phyloP scores from a whole-genome alignment of 371 early-diverging fungal species.

The Apophysomyces ossiformis region DNA sequence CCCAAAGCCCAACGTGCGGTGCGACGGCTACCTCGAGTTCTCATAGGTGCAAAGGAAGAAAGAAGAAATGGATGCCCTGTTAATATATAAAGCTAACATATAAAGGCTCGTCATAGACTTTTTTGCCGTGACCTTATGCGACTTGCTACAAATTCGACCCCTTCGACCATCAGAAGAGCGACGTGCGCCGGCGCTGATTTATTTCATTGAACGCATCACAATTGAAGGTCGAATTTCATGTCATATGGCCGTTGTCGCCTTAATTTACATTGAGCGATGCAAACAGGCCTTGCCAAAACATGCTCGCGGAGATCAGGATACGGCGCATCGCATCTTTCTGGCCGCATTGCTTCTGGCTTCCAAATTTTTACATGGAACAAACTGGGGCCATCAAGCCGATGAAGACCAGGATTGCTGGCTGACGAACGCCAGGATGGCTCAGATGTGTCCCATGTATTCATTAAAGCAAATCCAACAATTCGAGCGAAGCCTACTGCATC shows the following conservation, averaged over 20 bases:
- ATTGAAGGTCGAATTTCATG: slow-evolving; percentile 33
- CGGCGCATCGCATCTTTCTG: slow-evolving; percentile 74
- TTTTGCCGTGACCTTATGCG: slow-evolving; percentile 35
- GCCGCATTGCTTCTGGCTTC: slow-evolving; percentile 73
- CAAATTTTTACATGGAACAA: slow-evolving; percentile 72
- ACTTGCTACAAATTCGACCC: slow-evolving; percentile 31
- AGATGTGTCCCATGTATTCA: slow-evolving; percentile 33
- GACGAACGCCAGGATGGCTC: slow-evolving; percentile 31
- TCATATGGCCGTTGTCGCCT: slow-evolving; percentile 36
- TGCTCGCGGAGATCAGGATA: slow-evolving; percentile 39
- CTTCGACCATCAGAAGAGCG: slow-evolving; percentile 23
- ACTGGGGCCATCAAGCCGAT: slow-evolving; percentile 42
- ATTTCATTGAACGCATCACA: slow-evolving; percentile 34
- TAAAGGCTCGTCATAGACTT: slow-evolving; percentile 19
- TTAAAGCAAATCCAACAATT: slow-evolving; percentile 31
- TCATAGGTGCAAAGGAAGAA: neutral
- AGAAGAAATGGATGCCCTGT: neutral
- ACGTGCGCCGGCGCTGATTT: slow-evolving; percentile 33
- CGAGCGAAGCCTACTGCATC: slow-evolving; percentile 28
- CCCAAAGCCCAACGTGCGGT: neutral
- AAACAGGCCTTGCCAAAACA: slow-evolving; percentile 36
- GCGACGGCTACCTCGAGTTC: neutral
- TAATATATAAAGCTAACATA: neutral
- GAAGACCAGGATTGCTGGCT: slow-evolving; percentile 29
- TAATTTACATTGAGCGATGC: slow-evolving; percentile 38